Evolutionary conservation across 2,329 filamentous ascomycete species (phyloP).

Genomic region (Harringtonia aguacate): DNA sequence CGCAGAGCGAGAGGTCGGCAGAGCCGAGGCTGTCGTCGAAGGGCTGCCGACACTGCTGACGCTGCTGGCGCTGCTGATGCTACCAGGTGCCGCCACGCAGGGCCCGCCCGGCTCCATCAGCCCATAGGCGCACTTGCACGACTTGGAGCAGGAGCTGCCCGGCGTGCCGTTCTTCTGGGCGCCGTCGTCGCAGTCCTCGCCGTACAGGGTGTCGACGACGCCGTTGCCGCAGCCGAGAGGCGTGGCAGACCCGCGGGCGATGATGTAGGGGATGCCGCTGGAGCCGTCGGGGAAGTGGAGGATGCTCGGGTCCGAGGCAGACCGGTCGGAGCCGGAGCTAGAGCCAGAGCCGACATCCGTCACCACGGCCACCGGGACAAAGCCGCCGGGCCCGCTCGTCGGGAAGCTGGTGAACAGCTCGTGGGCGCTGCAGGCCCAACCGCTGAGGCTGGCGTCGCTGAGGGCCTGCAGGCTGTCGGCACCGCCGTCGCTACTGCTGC

Average conservation of each 20-base stretch:
- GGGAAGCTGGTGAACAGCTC: slow-evolving; percentile 28
- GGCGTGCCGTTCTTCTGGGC: slow-evolving; percentile 21
- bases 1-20: no score
- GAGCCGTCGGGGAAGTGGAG: slow-evolving; percentile 24
- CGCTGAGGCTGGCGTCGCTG: slow-evolving; percentile 24
- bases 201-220: slow-evolving; percentile 18
- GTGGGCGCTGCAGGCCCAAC: slow-evolving; percentile 31
- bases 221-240: slow-evolving; percentile 29
- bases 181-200: slow-evolving; percentile 30
- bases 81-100: background rate
- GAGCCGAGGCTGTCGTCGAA: no score
- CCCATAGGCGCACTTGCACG: slow-evolving; percentile 26
- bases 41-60: no score
- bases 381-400: slow-evolving; percentile 20
- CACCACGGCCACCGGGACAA: slow-evolving; percentile 28
- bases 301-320: slow-evolving; percentile 19
- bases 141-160: slow-evolving; percentile 24
- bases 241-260: slow-evolving; percentile 28
- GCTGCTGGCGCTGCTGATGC: no score
- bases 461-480: slow-evolving; percentile 13
- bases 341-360: slow-evolving; percentile 12
- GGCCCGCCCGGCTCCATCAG: slow-evolving; percentile 8
- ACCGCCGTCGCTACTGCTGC: no score
- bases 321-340: no score
- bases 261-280: slow-evolving; percentile 29